These are phyloP conservation scores for Hypsizygus marmoreus DNA, from an alignment of 768 basidiomycete genomes.

Conservation along the genomic window DNA sequence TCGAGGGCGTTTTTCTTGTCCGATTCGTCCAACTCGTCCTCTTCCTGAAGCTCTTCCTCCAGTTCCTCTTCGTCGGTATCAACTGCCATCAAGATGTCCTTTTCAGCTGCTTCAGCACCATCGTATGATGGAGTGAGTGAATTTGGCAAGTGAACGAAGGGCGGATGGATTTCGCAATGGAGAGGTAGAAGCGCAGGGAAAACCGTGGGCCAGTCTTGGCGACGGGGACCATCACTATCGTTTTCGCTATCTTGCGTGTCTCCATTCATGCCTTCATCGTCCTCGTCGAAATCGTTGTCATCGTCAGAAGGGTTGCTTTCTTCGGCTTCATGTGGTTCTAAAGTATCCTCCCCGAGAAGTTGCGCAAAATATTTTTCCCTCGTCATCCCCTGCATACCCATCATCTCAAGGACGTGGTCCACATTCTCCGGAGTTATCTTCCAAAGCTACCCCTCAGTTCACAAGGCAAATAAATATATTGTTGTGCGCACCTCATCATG, in stretches of 20 bases:
- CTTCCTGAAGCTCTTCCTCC: constrained; percentile 42
- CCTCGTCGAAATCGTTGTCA: constrained; percentile 2
- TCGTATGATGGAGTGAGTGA: constrained; percentile 2
- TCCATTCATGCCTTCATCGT: not conserved
- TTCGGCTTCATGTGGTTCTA: constrained; percentile 1
- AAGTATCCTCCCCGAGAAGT: constrained; percentile 23
- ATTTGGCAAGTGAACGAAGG: constrained; percentile 21
- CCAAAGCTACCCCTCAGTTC: not conserved
- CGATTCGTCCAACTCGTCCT: constrained; percentile 38
- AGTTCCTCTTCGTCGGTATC: constrained; percentile 26
- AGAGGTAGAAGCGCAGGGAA: constrained; percentile 20
- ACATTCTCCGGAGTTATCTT: constrained; percentile 49
- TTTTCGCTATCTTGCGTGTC: constrained; percentile 9
- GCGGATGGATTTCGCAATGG: constrained; percentile 25
- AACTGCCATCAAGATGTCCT: constrained; percentile 19
- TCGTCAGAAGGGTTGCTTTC: constrained; percentile 8
- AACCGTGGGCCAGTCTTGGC: constrained; percentile 5
- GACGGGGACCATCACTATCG: constrained; percentile 10
- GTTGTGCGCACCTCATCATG: constrained; percentile 39
- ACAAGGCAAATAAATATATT: not conserved
- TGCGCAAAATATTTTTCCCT: constrained; percentile 44
- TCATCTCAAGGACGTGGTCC: constrained; percentile 48
- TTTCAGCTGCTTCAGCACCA: not conserved
- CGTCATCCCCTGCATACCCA: constrained; percentile 39
- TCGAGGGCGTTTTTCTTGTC: constrained; percentile 33